Base-by-base conservation (phyloP, 768 basidiomycete species). In the Auriscalpium microsporum region DNA sequence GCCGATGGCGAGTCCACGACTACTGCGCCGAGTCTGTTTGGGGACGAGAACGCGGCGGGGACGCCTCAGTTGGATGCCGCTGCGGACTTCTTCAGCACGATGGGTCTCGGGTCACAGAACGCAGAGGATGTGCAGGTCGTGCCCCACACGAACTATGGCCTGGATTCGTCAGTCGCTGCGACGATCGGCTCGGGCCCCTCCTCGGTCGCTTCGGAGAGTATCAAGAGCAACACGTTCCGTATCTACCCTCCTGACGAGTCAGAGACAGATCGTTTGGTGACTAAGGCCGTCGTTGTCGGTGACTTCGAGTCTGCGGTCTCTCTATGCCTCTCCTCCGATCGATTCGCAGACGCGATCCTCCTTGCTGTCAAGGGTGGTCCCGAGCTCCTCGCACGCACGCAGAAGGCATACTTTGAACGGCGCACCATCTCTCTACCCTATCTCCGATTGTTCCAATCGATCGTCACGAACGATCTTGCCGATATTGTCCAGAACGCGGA, bases 401-500 rank as follows among this genome's bases (percentile, higher is more conserved):
- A 97, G 65, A 90, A 90, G 68, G 86, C 90, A 0, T 98, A 98
- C 72, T 98, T 98, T 64, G 90, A 89, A 64, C 80, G 82, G 34
- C 81, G 84, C 52, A 89, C 90, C 1, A 77, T 81, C 9, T 72
- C 80, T 1, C 72, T 87, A 3, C 90, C 94, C 0, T 97, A 95
- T 69, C 81, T 98, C 21, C 88, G 96, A 40, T 79, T 99, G 10
- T 91, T 94, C 81, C 92, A 97, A 67, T 90, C 87, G 11, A 89
- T 99, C 61, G 90, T 95, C 56, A 87, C 87, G 38, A 84, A 93
- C 63, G 96, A 98, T 65, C 81, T 98, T 8, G 78, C 81, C 17
- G 96, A 97, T 67, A 84, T 98, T 50, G 94, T 97, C 9, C 94
- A 96, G 69, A 96, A 97, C 63, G 95, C 94, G 21, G 94, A 98